phyloP scores from a whole-genome alignment of 2,329 filamentous ascomycete genomes.

The Aureobasidium sp. region DNA sequence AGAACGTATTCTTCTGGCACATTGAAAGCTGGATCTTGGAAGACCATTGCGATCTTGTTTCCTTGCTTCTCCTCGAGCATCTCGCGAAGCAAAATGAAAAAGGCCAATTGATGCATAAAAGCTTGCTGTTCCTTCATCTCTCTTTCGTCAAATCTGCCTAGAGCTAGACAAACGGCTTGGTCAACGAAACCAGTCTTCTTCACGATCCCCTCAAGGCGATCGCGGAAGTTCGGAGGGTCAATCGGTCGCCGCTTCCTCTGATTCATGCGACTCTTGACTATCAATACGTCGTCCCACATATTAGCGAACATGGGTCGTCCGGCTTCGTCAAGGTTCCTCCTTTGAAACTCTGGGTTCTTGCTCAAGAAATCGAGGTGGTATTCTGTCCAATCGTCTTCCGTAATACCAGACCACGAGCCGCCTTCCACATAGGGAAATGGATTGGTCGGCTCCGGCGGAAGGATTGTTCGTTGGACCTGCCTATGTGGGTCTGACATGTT shows the following conservation, averaged over 20 bases:
- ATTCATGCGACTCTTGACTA: not conserved
- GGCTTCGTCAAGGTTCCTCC: not conserved
- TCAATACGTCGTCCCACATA: not conserved
- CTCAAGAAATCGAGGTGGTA: not conserved
- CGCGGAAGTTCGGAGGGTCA: not conserved
- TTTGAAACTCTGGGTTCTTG: not conserved
- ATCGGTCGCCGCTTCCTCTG: not conserved
- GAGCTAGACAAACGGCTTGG: not conserved
- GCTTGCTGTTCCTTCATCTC: no score
- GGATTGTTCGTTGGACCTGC: not conserved
- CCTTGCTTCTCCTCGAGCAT: not conserved
- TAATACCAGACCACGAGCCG: not conserved
- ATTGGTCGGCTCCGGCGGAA: not conserved
- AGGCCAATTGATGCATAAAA: not conserved
- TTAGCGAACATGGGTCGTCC: not conserved
- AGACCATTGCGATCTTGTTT: not conserved
- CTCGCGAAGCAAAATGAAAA: not conserved
- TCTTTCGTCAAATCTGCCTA: not conserved
- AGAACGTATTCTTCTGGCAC: not conserved
- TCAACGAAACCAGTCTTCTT: not conserved
- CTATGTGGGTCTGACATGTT: not conserved
- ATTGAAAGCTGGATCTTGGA: not conserved
- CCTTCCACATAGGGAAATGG: not conserved
- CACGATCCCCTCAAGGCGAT: not conserved
- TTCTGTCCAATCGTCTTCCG: not conserved